These are phyloP conservation scores for Colletotrichum cordylinicola DNA, from an alignment of 2,329 filamentous ascomycete species.

Conservation along the genomic window DNA sequence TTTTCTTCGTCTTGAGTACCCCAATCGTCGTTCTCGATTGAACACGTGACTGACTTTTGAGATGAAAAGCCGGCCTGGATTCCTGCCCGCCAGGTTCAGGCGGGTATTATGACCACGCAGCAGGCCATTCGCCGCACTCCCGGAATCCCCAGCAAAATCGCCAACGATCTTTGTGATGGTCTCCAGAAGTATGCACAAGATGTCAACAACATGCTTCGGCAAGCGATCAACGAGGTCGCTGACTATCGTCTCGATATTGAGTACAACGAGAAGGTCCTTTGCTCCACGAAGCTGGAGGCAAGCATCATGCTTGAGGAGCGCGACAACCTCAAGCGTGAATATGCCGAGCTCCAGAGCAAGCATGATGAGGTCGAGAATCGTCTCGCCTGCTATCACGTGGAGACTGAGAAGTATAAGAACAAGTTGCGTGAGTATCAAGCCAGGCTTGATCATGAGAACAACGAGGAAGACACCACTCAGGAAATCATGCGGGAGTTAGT, in stretches of 20 bases:
- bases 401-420: constrained; percentile 21
- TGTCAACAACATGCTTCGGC: constrained; percentile 29
- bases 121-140: constrained; percentile 24
- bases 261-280: constrained; percentile 34
- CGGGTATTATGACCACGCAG: constrained; percentile 22
- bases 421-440: constrained; percentile 14
- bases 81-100: constrained; percentile 18
- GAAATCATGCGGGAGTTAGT: constrained; percentile 32
- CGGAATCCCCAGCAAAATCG: constrained; percentile 20
- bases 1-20: neutral
- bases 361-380: constrained; percentile 25
- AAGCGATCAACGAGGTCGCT: constrained; percentile 22
- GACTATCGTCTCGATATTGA: constrained; percentile 34
- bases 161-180: constrained; percentile 19
- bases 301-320: constrained; percentile 14
- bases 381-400: constrained; percentile 20
- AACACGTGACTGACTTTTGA: neutral
- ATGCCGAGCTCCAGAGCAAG: constrained; percentile 29
- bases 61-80: constrained; percentile 20
- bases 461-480: constrained; percentile 15
- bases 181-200: constrained; percentile 31
- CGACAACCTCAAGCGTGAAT: constrained; percentile 18
- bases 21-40: neutral
- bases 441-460: constrained; percentile 11
- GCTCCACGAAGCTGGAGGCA: constrained; percentile 21